A percentile compares a stretch with the other conserved stretches of the same genome.
Conservation (phyloP, 106 monocot species). For the Posidonia australis region DNA sequence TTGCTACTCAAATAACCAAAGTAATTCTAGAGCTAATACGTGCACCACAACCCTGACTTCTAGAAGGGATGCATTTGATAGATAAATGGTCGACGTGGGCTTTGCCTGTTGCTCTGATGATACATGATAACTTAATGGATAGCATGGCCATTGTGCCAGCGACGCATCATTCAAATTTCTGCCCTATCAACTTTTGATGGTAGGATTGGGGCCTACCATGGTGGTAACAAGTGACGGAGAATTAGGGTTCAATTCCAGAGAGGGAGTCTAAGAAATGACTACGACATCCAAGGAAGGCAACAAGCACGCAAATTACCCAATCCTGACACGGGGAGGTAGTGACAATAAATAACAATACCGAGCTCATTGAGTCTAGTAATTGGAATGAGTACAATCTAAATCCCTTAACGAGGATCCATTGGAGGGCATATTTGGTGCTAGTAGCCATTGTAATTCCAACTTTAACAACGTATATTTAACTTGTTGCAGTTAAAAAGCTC, state of each 20-base stretch:
- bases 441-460: background rate
- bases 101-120: no score
- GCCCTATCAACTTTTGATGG: slow-evolving; percentile 14
- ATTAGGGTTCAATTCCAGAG: slow-evolving; percentile 31
- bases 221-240: slow-evolving; percentile 23
- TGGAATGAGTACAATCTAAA: background rate
- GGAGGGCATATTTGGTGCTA: background rate
- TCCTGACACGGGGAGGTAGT: slow-evolving; percentile 4
- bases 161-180: slow-evolving; percentile 5
- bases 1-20: no score
- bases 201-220: slow-evolving; percentile 20
- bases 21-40: no score
- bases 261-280: slow-evolving; percentile 12
- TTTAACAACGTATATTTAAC: background rate
- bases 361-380: slow-evolving; percentile 3
- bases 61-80: no score
- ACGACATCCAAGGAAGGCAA: background rate
- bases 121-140: no score
- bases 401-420: background rate
- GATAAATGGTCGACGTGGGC: no score
- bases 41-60: no score
- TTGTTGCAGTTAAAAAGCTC: background rate
- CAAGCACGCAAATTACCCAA: slow-evolving; percentile 10
- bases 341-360: slow-evolving; percentile 13
- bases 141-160: no score